phyloP scores from a whole-genome alignment of 2,329 filamentous ascomycete species.

The Scedosporium dehoogii region DNA sequence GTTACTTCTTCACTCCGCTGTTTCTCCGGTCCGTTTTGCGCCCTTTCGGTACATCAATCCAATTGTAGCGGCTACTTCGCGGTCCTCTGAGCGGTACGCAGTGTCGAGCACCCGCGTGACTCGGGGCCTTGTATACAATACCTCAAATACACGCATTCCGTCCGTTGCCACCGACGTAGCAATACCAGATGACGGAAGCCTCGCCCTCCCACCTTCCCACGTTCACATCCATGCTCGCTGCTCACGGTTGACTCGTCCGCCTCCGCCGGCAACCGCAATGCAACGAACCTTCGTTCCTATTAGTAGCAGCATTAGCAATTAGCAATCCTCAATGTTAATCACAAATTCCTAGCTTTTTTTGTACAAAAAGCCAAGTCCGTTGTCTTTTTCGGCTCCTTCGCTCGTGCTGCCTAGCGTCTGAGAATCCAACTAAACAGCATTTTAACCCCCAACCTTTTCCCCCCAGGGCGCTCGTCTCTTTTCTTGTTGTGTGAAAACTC shows the following conservation, averaged over 20 bases:
- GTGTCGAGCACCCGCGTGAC: neutral
- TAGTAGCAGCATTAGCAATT: neutral
- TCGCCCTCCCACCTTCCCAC: no score
- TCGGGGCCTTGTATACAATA: neutral
- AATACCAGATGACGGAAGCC: no score
- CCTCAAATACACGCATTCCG: neutral
- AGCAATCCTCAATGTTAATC: neutral
- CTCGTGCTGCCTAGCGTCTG: neutral
- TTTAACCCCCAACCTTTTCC: neutral
- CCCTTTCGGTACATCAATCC: neutral
- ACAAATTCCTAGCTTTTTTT: no score
- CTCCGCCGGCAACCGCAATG: no score
- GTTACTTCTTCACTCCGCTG: no score
- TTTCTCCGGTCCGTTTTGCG: no score
- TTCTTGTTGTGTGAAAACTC: neutral
- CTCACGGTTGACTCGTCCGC: no score
- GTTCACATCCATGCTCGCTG: no score
- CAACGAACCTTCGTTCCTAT: neutral
- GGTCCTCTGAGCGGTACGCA: neutral
- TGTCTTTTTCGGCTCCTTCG: neutral
- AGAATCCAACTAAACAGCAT: neutral
- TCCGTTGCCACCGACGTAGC: neutral
- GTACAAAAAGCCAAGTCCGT: no score
- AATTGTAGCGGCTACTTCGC: neutral
- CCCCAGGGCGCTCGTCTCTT: neutral